phyloP scores from a whole-genome alignment of 345 rosid genomes.

The Rhizophora mangle region DNA sequence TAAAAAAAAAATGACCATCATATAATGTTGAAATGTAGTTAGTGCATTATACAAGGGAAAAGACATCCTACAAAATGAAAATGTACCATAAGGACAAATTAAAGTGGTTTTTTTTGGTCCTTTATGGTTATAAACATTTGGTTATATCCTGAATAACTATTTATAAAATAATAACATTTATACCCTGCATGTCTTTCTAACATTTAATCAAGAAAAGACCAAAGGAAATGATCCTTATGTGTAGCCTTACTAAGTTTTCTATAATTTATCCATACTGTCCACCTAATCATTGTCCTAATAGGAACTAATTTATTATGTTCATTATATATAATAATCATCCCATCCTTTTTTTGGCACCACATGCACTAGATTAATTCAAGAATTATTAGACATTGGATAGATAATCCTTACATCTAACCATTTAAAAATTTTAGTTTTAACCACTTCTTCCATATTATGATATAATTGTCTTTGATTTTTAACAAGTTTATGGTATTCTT shows the following conservation, averaged over 20 bases:
- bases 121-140: neutral
- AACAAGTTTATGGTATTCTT: too few relatives aligned
- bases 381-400: neutral
- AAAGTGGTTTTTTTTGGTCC: neutral
- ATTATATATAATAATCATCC: neutral
- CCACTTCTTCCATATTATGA: too few relatives aligned
- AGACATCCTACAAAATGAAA: neutral
- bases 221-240: too few relatives aligned
- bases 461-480: too few relatives aligned
- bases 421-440: too few relatives aligned
- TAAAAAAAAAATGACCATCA: too few relatives aligned
- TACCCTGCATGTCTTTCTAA: too few relatives aligned
- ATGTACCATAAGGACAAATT: neutral
- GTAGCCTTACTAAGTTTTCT: too few relatives aligned
- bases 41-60: neutral
- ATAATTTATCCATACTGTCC: neutral
- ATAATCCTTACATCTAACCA: neutral
- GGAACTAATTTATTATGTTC: neutral
- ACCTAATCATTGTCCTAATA: neutral
- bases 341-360: neutral
- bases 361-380: neutral
- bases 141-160: neutral
- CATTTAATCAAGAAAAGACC: too few relatives aligned
- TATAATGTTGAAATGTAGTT: too few relatives aligned
- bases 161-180: neutral